These are phyloP conservation scores for Trichaptum fuscoviolaceum DNA, from an alignment of 768 basidiomycete genomes.

Conservation along the genomic window DNA sequence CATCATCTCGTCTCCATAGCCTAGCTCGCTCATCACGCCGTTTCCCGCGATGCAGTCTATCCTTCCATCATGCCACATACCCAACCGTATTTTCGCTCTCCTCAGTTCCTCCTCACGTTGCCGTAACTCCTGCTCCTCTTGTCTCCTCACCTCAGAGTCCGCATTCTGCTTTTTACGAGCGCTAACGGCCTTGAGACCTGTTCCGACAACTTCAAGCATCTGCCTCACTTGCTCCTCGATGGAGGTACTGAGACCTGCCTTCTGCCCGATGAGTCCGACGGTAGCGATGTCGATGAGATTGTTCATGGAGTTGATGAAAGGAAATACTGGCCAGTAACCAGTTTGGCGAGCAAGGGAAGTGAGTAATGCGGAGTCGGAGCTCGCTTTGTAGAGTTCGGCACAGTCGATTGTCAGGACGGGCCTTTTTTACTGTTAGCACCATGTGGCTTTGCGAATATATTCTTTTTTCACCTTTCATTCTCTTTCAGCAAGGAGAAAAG, in stretches of 20 bases:
- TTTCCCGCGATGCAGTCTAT: constrained; percentile 82
- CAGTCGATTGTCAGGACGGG: constrained; percentile 82
- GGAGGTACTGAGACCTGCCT: constrained; percentile 82
- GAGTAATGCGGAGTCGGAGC: constrained; percentile 65
- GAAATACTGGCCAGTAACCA: constrained; percentile 87
- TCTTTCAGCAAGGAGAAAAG: constrained; percentile 48
- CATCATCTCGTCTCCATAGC: constrained; percentile 70
- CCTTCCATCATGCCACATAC: constrained; percentile 82
- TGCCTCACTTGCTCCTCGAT: constrained; percentile 79
- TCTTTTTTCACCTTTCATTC: constrained; percentile 39
- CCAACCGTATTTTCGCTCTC: constrained; percentile 47
- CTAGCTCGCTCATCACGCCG: constrained; percentile 82
- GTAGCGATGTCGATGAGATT: constrained; percentile 88
- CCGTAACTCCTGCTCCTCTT: constrained; percentile 30
- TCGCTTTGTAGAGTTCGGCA: constrained; percentile 59
- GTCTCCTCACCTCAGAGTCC: constrained; percentile 29
- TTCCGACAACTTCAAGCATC: constrained; percentile 74
- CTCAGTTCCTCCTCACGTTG: constrained; percentile 33
- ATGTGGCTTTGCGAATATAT: neutral
- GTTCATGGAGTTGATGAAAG: constrained; percentile 74
- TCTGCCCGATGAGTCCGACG: constrained; percentile 93
- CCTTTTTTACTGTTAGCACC: constrained; percentile 30
- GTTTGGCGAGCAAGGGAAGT: constrained; percentile 70
- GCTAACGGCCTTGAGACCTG: constrained; percentile 62
- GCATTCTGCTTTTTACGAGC: constrained; percentile 42